Evolutionary conservation across 306 rosid species (phyloP).

Genomic region (Cicer cuneatum): DNA sequence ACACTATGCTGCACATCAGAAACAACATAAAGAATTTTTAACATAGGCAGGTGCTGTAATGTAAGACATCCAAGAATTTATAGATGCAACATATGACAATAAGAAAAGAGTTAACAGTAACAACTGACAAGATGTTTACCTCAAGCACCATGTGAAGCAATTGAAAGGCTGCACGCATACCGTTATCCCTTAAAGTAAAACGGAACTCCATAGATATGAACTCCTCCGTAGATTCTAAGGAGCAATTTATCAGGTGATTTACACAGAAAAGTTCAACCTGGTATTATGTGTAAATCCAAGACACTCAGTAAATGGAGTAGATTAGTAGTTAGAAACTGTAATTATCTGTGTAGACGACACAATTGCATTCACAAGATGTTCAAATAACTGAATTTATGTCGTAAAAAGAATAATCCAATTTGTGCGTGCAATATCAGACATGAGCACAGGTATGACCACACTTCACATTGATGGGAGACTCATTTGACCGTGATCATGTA

Average conservation of each 20-base stretch:
- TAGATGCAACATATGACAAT: constrained; percentile 18
- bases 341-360: not conserved
- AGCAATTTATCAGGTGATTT: constrained; percentile 94
- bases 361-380: constrained; percentile 7
- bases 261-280: constrained; percentile 99
- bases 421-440: constrained; percentile 12
- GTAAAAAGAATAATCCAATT: constrained; percentile 13
- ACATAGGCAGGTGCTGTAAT: constrained; percentile 26
- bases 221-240: constrained; percentile 98
- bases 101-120: constrained; percentile 17
- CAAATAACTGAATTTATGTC: constrained; percentile 26
- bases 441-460: constrained; percentile 19
- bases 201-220: constrained; percentile 98
- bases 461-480: not conserved
- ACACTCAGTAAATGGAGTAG: constrained; percentile 39
- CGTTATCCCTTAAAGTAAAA: constrained; percentile 91
- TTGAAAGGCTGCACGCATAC: constrained; percentile 99
- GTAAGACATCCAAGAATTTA: constrained; percentile 21
- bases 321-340: constrained; percentile 32
- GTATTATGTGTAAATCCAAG: constrained; percentile 33
- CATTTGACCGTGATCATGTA: constrained; percentile 30
- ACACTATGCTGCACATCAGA: constrained; percentile 88
- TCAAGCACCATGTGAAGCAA: constrained; percentile 99
- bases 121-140: constrained; percentile 56
- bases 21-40: constrained; percentile 38